These are phyloP conservation scores for Torulaspora franciscae DNA, from an alignment of 805 yeast genomes.

Conservation along the genomic window DNA sequence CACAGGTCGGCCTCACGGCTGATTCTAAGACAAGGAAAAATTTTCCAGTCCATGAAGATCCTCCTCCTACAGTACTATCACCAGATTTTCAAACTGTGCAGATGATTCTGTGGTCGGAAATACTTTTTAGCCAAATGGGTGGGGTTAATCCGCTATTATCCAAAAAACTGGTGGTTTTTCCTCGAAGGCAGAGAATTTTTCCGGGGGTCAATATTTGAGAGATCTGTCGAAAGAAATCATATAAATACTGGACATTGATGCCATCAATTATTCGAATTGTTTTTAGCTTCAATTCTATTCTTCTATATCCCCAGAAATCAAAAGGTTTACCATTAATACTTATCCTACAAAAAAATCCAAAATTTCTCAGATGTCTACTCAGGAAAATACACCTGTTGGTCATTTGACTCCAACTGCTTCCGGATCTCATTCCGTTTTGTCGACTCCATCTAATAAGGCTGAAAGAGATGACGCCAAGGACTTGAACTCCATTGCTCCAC, in stretches of 20 bases:
- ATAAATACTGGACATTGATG: constrained; percentile 9
- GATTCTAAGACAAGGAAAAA: constrained; percentile 4
- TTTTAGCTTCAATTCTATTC: not conserved
- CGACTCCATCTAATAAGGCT: constrained; percentile 34
- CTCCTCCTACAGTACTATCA: not conserved
- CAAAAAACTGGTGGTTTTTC: not conserved
- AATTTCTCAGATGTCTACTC: constrained; percentile 9
- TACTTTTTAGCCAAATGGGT: not conserved
- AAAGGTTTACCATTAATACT: constrained; percentile 1
- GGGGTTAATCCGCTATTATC: constrained; percentile 5
- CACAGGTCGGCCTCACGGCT: constrained; percentile 9
- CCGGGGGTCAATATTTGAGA: not conserved
- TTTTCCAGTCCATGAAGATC: not conserved
- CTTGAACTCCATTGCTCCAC: constrained; percentile 4
- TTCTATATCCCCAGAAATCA: constrained; percentile 5
- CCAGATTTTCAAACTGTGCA: constrained; percentile 2
- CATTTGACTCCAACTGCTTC: constrained; percentile 16
- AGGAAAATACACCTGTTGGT: constrained; percentile 13
- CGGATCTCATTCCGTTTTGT: constrained; percentile 22
- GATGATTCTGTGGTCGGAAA: constrained; percentile 1
- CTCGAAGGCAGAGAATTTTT: not conserved
- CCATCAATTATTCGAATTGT: not conserved
- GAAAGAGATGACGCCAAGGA: constrained; percentile 28
- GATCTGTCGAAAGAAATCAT: constrained; percentile 1
- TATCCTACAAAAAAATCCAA: constrained; percentile 5